phyloP scores from a whole-genome alignment of 176 grass and related monocot species.

The Cenchrus americanus region DNA sequence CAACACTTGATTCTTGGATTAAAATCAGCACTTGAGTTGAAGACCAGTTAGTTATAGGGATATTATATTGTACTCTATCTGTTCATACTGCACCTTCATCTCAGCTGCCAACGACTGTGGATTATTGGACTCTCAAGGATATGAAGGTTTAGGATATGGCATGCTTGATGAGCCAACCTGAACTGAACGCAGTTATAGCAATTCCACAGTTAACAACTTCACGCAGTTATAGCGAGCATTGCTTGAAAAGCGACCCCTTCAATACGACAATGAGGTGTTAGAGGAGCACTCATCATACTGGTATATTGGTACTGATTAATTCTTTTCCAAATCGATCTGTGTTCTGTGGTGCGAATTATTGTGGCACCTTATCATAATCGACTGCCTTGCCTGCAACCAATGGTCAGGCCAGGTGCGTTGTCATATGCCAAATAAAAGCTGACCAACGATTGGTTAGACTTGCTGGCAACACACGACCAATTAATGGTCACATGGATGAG shows the following conservation, averaged over 20 bases:
- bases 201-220: neutral
- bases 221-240: neutral
- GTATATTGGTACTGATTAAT: neutral
- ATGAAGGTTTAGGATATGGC: neutral
- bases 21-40: slow-evolving; percentile 10
- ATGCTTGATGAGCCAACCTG: neutral
- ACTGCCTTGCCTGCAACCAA: neutral
- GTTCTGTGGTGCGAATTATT: neutral
- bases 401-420: neutral
- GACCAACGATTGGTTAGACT: neutral
- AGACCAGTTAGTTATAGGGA: neutral
- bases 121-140: neutral
- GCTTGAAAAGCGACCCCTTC: slow-evolving; percentile 15
- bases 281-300: neutral
- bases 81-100: neutral
- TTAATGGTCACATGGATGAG: neutral
- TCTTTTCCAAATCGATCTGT: neutral
- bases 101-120: neutral
- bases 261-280: slow-evolving; percentile 20
- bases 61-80: neutral
- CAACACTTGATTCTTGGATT: slow-evolving; percentile 32
- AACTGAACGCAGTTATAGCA: neutral
- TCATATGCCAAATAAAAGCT: neutral
- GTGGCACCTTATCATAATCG: slow-evolving; percentile 4
- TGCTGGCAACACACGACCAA: neutral